phyloP scores from a whole-genome alignment of 208 protist species.

The Acanthamoeba sp. region DNA sequence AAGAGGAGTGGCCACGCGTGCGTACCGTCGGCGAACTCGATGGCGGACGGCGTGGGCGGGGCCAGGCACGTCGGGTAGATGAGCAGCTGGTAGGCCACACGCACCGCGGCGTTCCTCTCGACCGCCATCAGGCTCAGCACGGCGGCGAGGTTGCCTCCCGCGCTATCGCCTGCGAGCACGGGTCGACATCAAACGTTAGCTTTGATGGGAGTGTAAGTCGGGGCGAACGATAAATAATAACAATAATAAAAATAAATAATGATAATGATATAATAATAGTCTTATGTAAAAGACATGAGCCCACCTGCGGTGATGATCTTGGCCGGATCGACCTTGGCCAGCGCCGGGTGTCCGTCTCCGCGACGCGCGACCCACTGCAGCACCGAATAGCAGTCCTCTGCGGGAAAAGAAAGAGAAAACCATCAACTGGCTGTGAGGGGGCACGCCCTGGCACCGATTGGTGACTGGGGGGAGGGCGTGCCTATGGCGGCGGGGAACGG shows the following conservation, averaged over 20 bases:
- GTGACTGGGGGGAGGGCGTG: not conserved
- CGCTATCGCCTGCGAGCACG: not conserved
- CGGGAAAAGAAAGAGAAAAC: not conserved
- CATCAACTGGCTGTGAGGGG: not conserved
- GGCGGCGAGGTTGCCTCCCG: conserved; percentile 36
- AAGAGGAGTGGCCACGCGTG: not conserved
- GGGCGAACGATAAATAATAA: not conserved
- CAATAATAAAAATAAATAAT: not conserved
- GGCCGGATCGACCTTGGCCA: conserved; percentile 4
- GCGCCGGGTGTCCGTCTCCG: conserved; percentile 14
- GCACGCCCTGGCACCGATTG: not conserved
- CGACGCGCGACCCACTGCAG: conserved; percentile 27
- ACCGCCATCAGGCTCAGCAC: conserved; percentile 51
- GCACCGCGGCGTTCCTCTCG: not conserved
- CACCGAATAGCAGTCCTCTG: conserved; percentile 60
- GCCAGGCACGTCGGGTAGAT: conserved; percentile 45
- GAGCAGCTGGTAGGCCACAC: conserved; percentile 60
- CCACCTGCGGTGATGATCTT: conserved; percentile 37
- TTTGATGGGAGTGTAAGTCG: too few relatives aligned
- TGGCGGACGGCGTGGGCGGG: not conserved
- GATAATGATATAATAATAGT: too few relatives aligned
- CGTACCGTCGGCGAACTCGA: not conserved
- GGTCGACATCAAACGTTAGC: too few relatives aligned
- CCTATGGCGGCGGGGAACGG: conserved; percentile 59
- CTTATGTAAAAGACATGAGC: too few relatives aligned